A percentile compares a stretch with the other conserved stretches of the same genome.
Conservation (phyloP, 2,329 filamentous ascomycete species). For the Apiospora aurea region DNA sequence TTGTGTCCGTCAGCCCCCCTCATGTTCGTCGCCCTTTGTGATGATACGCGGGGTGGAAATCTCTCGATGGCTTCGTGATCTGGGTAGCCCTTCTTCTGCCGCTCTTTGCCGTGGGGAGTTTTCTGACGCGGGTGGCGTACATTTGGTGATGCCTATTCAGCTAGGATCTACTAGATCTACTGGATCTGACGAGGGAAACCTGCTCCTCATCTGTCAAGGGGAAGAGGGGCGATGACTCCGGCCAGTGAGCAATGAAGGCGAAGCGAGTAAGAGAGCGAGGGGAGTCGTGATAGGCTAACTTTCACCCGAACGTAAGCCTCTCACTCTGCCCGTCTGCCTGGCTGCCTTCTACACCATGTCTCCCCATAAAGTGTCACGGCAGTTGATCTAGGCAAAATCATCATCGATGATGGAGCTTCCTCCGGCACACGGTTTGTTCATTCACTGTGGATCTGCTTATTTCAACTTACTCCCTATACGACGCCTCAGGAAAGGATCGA, state of each 20-base stretch:
- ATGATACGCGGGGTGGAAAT: not conserved
- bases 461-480: not conserved
- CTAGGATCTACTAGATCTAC: conserved; percentile 9
- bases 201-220: not conserved
- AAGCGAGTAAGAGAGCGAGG: not conserved
- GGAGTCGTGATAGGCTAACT: not conserved
- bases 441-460: conserved; percentile 2
- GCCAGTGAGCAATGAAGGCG: not conserved
- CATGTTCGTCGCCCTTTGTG: not conserved
- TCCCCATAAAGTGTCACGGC: not conserved
- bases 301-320: not conserved
- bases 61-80: not conserved
- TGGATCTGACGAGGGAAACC: not conserved
- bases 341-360: not conserved
- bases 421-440: not conserved
- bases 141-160: not conserved
- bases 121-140: not conserved
- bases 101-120: not conserved
- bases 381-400: not conserved
- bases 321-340: not conserved
- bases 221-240: not conserved
- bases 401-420: not conserved
- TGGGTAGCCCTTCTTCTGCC: not conserved
- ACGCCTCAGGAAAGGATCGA: conserved; percentile 8
- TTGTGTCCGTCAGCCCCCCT: not conserved